These are phyloP conservation scores for Suillus subaureus DNA, from an alignment of 768 basidiomycete species.

Conservation along the genomic window DNA sequence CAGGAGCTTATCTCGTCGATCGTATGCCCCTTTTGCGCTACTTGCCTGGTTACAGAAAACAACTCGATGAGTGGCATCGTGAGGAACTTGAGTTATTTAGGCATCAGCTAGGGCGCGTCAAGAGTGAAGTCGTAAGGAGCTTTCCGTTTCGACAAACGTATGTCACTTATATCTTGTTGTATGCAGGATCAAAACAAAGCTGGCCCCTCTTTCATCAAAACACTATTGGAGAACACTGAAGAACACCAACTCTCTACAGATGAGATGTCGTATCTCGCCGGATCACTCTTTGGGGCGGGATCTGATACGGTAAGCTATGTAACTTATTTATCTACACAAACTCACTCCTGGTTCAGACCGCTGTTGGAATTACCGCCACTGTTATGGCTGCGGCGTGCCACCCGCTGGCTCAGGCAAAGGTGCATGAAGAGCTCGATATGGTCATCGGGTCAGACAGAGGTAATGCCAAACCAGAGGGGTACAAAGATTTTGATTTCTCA, in stretches of 20 bases:
- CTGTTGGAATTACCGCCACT: slow-evolving; percentile 49
- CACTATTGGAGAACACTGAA: slow-evolving; percentile 50
- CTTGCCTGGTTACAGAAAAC: slow-evolving; percentile 58
- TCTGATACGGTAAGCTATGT: slow-evolving; percentile 46
- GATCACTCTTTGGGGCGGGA: slow-evolving; percentile 61
- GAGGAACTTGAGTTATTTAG: slow-evolving; percentile 55
- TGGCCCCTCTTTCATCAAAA: slow-evolving; percentile 45
- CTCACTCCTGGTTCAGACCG: slow-evolving; percentile 34
- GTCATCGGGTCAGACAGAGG: slow-evolving; percentile 44
- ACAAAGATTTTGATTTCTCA: not conserved
- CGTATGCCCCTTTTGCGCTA: slow-evolving; percentile 36
- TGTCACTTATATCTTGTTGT: not conserved
- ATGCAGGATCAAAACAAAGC: slow-evolving; percentile 14
- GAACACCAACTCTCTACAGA: slow-evolving; percentile 51
- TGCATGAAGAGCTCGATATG: slow-evolving; percentile 53
- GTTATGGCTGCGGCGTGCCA: slow-evolving; percentile 55
- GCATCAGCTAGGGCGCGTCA: slow-evolving; percentile 44
- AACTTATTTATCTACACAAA: not conserved
- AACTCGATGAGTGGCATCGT: slow-evolving; percentile 51
- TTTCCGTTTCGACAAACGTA: not conserved
- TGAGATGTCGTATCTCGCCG: slow-evolving; percentile 62
- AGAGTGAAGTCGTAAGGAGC: slow-evolving; percentile 38
- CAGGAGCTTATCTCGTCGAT: slow-evolving; percentile 36
- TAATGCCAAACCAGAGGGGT: not conserved
- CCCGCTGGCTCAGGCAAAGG: slow-evolving; percentile 47